phyloP scores from a whole-genome alignment of 441 rosid genomes.

The Eruca vesicaria region DNA sequence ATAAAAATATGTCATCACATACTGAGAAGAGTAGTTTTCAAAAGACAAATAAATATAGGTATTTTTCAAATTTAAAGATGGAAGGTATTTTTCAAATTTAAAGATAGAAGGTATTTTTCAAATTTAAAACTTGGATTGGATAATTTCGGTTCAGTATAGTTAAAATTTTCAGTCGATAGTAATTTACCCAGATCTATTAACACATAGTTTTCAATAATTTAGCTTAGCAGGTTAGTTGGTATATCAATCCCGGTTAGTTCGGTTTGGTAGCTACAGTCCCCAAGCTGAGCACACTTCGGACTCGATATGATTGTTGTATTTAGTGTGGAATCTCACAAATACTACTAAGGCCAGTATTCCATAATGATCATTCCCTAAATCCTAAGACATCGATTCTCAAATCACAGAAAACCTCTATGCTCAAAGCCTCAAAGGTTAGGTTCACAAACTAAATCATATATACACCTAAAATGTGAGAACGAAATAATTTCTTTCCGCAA shows the following conservation, averaged over 20 bases:
- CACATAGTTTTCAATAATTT: background rate
- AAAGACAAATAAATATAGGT: background rate
- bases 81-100: too few species aligned
- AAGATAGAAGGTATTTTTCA: background rate
- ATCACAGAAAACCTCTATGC: background rate
- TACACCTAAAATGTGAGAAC: slow-evolving; percentile 6
- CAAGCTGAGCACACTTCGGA: background rate
- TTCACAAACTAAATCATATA: background rate
- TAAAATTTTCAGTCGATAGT: background rate
- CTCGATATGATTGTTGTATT: background rate
- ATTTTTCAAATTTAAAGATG: background rate
- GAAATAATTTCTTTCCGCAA: background rate
- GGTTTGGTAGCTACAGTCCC: background rate
- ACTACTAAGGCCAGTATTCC: background rate
- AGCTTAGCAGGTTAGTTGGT: background rate
- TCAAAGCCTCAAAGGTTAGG: background rate
- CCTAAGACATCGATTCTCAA: background rate
- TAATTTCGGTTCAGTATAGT: background rate
- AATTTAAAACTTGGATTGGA: background rate
- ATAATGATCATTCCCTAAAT: background rate
- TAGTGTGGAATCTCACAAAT: background rate
- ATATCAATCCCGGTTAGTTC: background rate
- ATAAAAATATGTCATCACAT: background rate
- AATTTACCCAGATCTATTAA: background rate
- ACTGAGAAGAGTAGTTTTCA: background rate